These are phyloP conservation scores for Trichophaea hybrida DNA, from an alignment of 2,329 filamentous ascomycete genomes.

Conservation along the genomic window DNA sequence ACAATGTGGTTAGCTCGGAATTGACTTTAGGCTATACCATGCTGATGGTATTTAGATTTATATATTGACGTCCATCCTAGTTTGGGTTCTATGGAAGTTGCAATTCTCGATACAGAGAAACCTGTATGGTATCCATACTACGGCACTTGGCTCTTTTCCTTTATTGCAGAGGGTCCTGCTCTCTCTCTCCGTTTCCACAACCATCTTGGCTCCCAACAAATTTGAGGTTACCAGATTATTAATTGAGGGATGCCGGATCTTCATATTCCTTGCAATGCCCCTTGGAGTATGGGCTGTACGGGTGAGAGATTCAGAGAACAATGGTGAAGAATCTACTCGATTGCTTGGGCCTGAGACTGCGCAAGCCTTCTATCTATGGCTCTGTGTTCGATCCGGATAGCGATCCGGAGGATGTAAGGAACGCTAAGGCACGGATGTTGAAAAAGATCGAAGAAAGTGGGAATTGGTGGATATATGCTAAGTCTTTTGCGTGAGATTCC, in stretches of 20 bases:
- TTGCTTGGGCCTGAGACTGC: slow-evolving; percentile 20
- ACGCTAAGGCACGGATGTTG: slow-evolving; percentile 44
- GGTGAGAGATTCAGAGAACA: slow-evolving; percentile 16
- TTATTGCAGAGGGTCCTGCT: slow-evolving; percentile 43
- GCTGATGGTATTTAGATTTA: slow-evolving; percentile 35
- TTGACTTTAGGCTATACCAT: slow-evolving; percentile 2
- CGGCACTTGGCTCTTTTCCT: slow-evolving; percentile 46
- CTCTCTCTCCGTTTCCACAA: slow-evolving; percentile 28
- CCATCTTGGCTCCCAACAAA: background rate
- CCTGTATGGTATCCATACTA: slow-evolving; percentile 49
- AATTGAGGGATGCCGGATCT: slow-evolving; percentile 16
- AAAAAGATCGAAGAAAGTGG: slow-evolving; percentile 60
- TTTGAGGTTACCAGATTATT: slow-evolving; percentile 13
- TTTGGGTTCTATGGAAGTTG: slow-evolving; percentile 49
- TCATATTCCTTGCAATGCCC: slow-evolving; percentile 22
- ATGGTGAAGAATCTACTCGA: slow-evolving; percentile 24
- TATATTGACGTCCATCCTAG: slow-evolving; percentile 45
- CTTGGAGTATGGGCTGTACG: slow-evolving; percentile 21
- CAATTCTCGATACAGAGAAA: slow-evolving; percentile 38
- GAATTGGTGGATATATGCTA: slow-evolving; percentile 63
- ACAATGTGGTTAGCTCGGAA: slow-evolving; percentile 28
- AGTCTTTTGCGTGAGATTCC: slow-evolving; percentile 45
- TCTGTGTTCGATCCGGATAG: slow-evolving; percentile 35
- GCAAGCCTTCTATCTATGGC: slow-evolving; percentile 26
- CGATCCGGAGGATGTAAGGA: slow-evolving; percentile 40